Conservation (phyloP, 495 filamentous ascomycete species). For the Penicillium macrosclerotiorum region DNA sequence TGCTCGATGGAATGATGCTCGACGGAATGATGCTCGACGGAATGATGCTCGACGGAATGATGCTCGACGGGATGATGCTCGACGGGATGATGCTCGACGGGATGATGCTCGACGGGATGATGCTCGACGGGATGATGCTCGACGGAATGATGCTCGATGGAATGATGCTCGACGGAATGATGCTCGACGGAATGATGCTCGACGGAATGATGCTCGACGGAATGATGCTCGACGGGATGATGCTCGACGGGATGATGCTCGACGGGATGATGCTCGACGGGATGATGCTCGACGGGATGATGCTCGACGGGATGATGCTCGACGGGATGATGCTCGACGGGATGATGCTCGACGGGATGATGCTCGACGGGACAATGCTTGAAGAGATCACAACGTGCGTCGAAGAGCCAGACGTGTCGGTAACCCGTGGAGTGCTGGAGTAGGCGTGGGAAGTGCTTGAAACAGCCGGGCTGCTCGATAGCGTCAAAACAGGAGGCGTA, state of each 20-base stretch:
- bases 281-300: background rate
- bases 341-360: background rate
- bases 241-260: background rate
- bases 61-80: background rate
- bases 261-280: background rate
- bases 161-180: background rate
- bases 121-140: too few relatives aligned
- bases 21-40: background rate
- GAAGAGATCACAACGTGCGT: too few relatives aligned
- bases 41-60: background rate
- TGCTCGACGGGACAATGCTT: background rate
- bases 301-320: background rate
- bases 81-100: background rate
- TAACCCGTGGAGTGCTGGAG: too few relatives aligned
- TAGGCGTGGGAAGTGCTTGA: conserved; percentile 12
- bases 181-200: background rate
- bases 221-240: too few relatives aligned
- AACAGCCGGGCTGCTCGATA: conserved; percentile 4
- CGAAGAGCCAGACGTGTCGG: too few relatives aligned
- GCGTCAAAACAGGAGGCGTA: conserved; percentile 9
- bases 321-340: background rate
- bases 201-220: background rate
- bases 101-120: too few relatives aligned
- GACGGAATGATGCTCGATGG: background rate
- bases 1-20: background rate